A percentile compares a stretch with the other conserved stretches of the same genome.
Conservation (phyloP, 441 rosid species). For the Breynia disticha region DNA sequence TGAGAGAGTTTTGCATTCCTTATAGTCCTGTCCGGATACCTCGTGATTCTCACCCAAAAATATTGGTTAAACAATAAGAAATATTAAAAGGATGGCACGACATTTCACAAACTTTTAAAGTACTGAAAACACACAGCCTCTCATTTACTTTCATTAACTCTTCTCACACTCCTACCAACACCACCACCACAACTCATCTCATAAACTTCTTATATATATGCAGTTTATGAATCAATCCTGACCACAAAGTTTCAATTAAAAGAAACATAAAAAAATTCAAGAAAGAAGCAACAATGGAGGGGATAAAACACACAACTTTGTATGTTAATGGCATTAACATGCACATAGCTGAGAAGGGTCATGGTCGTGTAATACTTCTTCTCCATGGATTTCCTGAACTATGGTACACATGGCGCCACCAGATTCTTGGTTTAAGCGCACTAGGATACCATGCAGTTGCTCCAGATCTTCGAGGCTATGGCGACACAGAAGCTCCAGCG, state of each 20-base stretch:
- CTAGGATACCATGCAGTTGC: slow-evolving; percentile 57
- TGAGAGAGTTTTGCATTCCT: too few species aligned
- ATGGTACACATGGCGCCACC: slow-evolving; percentile 89
- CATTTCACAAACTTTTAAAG: not conserved
- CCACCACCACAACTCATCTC: not conserved
- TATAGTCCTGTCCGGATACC: too few species aligned
- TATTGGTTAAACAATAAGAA: too few species aligned
- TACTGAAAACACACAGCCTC: not conserved
- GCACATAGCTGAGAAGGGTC: slow-evolving; percentile 73
- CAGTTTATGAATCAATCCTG: not conserved
- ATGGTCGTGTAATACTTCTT: slow-evolving; percentile 44
- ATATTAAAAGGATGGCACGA: too few species aligned
- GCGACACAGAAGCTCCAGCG: slow-evolving; percentile 50
- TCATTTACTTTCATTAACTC: slow-evolving; percentile 8
- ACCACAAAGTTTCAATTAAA: not conserved
- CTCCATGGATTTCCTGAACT: slow-evolving; percentile 80
- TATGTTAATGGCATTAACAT: slow-evolving; percentile 54
- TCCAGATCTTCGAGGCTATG: slow-evolving; percentile 78
- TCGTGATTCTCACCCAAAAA: too few species aligned
- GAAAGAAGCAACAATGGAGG: slow-evolving; percentile 30
- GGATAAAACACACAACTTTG: slow-evolving; percentile 37
- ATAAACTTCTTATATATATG: too few species aligned
- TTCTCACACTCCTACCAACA: not conserved
- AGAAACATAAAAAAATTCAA: not conserved
- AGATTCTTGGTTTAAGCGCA: slow-evolving; percentile 43